Conservation (phyloP, 176 grass and related monocot genomes). For the Olyra latifolia region DNA sequence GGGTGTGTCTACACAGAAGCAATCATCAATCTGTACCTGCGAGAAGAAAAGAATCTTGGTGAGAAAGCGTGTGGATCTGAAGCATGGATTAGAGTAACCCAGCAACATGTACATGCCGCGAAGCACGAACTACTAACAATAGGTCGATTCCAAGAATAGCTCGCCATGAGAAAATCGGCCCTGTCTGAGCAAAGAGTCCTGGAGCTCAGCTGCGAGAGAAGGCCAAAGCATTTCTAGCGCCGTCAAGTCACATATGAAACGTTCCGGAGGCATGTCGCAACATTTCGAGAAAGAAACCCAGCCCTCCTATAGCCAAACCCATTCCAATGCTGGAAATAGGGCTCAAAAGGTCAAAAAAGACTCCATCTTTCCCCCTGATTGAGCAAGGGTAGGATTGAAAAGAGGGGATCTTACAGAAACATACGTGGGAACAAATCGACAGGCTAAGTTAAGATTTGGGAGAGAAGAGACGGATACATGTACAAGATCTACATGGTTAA, state of each 20-base stretch:
- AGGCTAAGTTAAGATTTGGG: not conserved
- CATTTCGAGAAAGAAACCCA: conserved; percentile 30
- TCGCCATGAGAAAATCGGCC: not conserved
- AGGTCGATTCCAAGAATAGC: not conserved
- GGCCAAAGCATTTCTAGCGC: not conserved
- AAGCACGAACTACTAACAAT: not conserved
- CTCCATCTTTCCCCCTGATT: not conserved
- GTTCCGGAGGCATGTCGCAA: not conserved
- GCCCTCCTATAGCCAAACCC: not conserved
- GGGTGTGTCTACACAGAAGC: not conserved
- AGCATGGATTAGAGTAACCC: not conserved
- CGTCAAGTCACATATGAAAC: not conserved
- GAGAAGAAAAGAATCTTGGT: conserved; percentile 25
- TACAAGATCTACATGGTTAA: conserved; percentile 30
- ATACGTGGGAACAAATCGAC: not conserved
- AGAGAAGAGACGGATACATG: not conserved
- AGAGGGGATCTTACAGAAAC: not conserved
- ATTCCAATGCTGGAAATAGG: not conserved
- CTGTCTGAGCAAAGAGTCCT: too few relatives aligned
- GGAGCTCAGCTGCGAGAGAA: not conserved
- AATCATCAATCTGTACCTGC: conserved; percentile 35
- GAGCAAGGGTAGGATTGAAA: not conserved
- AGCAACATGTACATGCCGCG: conserved; percentile 9
- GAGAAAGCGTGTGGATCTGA: conserved; percentile 33
- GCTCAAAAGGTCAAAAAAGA: not conserved